Percentiles rank a stretch among this genome's conserved stretches.
These are phyloP conservation scores for Pascua sp. DNA, from an alignment of 1,284 basidiomycete genomes.

Conservation along the genomic window DNA sequence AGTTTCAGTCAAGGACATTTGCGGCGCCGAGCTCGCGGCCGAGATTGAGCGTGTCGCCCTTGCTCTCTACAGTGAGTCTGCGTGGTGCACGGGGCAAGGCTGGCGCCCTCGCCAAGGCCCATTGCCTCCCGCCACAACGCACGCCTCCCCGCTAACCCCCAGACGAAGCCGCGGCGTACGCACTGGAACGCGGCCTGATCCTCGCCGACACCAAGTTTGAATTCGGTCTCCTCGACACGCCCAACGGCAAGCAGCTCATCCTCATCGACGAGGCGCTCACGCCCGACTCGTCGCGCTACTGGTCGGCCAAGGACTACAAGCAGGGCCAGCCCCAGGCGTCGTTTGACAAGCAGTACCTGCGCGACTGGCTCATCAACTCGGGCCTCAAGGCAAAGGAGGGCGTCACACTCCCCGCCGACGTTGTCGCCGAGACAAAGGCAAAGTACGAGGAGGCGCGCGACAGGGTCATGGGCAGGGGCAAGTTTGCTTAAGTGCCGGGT, in stretches of 20 bases:
- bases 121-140: too few relatives aligned
- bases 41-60: slow-evolving; percentile 48
- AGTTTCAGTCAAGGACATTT: slow-evolving; percentile 47
- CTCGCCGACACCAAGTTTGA: slow-evolving; percentile 94
- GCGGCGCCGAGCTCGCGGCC: slow-evolving; percentile 46
- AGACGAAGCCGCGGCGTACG: slow-evolving; percentile 70
- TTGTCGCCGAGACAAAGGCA: slow-evolving; percentile 69
- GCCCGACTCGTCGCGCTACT: slow-evolving; percentile 95
- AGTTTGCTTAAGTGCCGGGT: slow-evolving; percentile 24
- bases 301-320: slow-evolving; percentile 73
- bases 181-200: slow-evolving; percentile 77
- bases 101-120: too few relatives aligned
- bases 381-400: slow-evolving; percentile 74
- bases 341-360: slow-evolving; percentile 95
- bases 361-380: slow-evolving; percentile 75
- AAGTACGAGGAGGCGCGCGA: slow-evolving; percentile 76
- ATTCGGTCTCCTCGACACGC: slow-evolving; percentile 63
- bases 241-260: slow-evolving; percentile 60
- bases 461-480: slow-evolving; percentile 57
- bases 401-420: slow-evolving; percentile 68
- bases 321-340: slow-evolving; percentile 76
- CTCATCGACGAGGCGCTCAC: slow-evolving; percentile 95
- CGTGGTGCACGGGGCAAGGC: too few relatives aligned
- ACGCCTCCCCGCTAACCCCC: not conserved
- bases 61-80: slow-evolving; percentile 47